These are phyloP conservation scores for Jamesozyma piceae DNA, from an alignment of 805 yeast genomes.

Conservation along the genomic window DNA sequence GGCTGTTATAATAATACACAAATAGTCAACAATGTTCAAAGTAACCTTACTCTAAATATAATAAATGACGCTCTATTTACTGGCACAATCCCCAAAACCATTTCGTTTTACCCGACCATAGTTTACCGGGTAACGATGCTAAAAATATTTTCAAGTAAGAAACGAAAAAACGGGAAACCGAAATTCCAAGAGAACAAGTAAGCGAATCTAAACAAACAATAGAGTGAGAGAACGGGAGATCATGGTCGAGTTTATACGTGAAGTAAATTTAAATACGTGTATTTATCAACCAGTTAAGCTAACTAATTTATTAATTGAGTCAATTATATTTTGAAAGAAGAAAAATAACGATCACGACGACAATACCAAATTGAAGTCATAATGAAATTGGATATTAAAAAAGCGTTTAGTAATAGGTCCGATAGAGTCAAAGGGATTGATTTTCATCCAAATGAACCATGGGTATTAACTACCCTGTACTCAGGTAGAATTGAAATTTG, in stretches of 20 bases:
- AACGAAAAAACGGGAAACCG: not conserved
- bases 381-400: constrained; percentile 26
- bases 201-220: not conserved
- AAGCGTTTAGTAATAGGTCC: constrained; percentile 73
- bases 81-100: not conserved
- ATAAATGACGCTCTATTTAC: not conserved
- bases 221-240: not conserved
- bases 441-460: constrained; percentile 96
- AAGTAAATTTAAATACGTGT: too few relatives aligned
- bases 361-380: not conserved
- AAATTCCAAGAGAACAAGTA: constrained; percentile 1
- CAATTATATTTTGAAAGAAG: too few relatives aligned
- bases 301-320: too few relatives aligned
- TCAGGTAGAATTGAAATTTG: constrained; percentile 81
- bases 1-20: too few relatives aligned
- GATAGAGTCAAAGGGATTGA: constrained; percentile 97
- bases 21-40: too few relatives aligned
- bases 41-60: too few relatives aligned
- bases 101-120: not conserved
- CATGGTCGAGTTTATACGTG: too few relatives aligned
- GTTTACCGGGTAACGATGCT: constrained; percentile 1
- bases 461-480: constrained; percentile 87
- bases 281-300: too few relatives aligned
- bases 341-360: not conserved
- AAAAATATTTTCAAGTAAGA: not conserved